phyloP scores from a whole-genome alignment of 1,139 yeast species.

The Yamadazyma buinensis region DNA sequence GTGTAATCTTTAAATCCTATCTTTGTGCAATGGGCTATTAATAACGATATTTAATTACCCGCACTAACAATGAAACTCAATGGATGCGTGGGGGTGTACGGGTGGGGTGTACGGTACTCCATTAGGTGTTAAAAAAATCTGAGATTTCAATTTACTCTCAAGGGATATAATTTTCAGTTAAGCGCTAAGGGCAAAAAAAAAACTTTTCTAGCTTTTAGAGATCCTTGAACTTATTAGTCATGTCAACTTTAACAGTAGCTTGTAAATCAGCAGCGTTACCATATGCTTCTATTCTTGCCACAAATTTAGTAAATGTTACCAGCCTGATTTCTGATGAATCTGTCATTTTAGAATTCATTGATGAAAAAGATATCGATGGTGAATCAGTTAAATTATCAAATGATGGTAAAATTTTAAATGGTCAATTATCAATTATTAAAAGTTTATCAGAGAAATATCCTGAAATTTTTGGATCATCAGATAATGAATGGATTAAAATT shows the following conservation, averaged over 20 bases:
- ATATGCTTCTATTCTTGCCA: conserved; percentile 77
- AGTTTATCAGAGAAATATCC: conserved; percentile 49
- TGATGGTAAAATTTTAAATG: conserved; percentile 42
- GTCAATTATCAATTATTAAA: conserved; percentile 42
- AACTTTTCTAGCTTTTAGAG: no score
- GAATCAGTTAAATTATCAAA: conserved; percentile 43
- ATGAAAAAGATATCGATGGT: conserved; percentile 50
- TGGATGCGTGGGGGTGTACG: no score
- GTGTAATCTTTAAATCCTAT: neutral
- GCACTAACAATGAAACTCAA: no score
- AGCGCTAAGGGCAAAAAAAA: no score
- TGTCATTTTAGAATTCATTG: conserved; percentile 62
- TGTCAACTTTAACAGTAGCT: conserved; percentile 58
- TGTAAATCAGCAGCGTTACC: conserved; percentile 84
- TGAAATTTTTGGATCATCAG: conserved; percentile 24
- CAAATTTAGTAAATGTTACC: conserved; percentile 61
- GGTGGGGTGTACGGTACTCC: no score
- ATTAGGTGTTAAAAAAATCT: no score
- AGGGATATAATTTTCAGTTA: no score
- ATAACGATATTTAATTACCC: neutral
- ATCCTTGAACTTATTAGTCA: conserved; percentile 11
- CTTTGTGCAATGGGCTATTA: neutral
- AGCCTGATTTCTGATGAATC: conserved; percentile 41
- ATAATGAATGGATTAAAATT: conserved; percentile 61
- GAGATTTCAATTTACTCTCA: no score